Conservation (phyloP, 1,139 yeast species). For the Sugiyamaella neomexicana region DNA sequence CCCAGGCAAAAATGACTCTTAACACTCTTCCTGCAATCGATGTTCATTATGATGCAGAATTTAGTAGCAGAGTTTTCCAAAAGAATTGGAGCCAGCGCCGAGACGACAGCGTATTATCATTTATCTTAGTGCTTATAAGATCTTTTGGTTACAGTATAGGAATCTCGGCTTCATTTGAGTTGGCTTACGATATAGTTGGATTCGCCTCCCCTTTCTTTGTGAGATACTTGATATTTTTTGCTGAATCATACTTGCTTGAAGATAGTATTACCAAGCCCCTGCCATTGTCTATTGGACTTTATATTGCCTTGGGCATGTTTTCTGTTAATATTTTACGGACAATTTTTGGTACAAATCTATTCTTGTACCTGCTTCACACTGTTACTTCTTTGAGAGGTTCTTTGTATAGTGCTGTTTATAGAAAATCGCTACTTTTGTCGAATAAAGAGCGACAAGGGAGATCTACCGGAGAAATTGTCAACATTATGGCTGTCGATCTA, state of each 20-base stretch:
- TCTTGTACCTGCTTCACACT: constrained; percentile 48
- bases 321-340: constrained; percentile 77
- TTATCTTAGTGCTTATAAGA: constrained; percentile 56
- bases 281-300: constrained; percentile 70
- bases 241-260: constrained; percentile 60
- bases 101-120: constrained; percentile 53
- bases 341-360: constrained; percentile 66
- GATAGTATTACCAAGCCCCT: constrained; percentile 36
- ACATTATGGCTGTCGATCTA: constrained; percentile 63
- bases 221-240: constrained; percentile 71
- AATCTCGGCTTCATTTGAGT: constrained; percentile 68
- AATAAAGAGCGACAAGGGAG: constrained; percentile 74
- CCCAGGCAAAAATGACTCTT: constrained; percentile 63
- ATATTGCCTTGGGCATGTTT: constrained; percentile 81
- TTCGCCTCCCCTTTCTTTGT: constrained; percentile 84
- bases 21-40: constrained; percentile 80
- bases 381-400: constrained; percentile 51
- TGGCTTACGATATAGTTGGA: constrained; percentile 60
- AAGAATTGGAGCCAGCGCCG: constrained; percentile 56
- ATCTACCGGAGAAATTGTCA: constrained; percentile 91
- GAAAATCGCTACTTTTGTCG: constrained; percentile 74
- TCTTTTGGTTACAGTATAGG: constrained; percentile 67
- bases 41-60: constrained; percentile 53
- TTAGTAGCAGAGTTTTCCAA: constrained; percentile 49
- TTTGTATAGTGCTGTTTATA: constrained; percentile 69